These are phyloP conservation scores for Solanum boliviense DNA, from an alignment of 257 asterid species.

Conservation along the genomic window DNA sequence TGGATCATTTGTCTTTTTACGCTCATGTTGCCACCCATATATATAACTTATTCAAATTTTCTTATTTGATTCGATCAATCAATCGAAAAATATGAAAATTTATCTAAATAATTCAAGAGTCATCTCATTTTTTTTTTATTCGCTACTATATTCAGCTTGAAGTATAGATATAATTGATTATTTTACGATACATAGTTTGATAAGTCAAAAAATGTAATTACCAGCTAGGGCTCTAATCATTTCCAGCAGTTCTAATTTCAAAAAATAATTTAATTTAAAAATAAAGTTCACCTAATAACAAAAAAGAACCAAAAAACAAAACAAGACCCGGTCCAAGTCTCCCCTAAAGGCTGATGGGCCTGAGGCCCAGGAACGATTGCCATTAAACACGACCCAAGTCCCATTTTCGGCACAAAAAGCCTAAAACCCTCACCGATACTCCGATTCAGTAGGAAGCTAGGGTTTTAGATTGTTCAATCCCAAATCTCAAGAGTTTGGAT, in stretches of 20 bases:
- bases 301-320: not conserved
- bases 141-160: not conserved
- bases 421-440: not conserved
- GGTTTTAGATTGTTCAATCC: conserved; percentile 14
- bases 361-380: not conserved
- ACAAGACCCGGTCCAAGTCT: not conserved
- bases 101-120: not conserved
- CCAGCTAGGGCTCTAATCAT: not conserved
- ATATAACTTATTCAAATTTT: not conserved
- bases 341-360: not conserved
- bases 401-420: not conserved
- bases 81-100: not conserved
- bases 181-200: not conserved
- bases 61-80: not conserved
- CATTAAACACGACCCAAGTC: not conserved
- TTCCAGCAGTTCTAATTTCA: not conserved
- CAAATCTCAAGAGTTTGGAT: not conserved
- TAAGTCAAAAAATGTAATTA: not conserved
- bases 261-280: not conserved
- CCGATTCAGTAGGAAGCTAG: conserved; percentile 6
- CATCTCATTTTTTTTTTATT: not conserved
- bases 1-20: not conserved
- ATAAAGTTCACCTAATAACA: not conserved
- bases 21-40: not conserved
- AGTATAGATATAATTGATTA: not conserved